Evolutionary conservation across 176 grass and related monocot species (phyloP).

Genomic region (Cenchrus americanus): DNA sequence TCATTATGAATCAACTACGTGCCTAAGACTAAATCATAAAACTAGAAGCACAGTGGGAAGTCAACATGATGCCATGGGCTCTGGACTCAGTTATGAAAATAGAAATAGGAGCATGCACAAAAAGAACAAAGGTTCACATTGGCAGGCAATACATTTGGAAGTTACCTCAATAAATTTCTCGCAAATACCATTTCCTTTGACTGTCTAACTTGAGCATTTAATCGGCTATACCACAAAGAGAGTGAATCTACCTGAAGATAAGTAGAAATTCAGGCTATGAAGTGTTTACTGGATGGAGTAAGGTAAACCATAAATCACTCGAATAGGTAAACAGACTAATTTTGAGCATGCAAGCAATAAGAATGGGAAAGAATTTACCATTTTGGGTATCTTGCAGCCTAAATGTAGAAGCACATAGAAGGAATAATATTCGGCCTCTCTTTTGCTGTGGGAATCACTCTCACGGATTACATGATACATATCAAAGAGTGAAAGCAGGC

Average conservation of each 20-base stretch:
- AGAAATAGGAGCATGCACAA: slow-evolving; percentile 17
- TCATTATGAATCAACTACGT: slow-evolving; percentile 5
- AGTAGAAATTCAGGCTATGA: slow-evolving; percentile 26
- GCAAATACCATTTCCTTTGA: slow-evolving; percentile 90
- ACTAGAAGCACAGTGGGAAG: background rate
- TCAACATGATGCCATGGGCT: slow-evolving; percentile 2
- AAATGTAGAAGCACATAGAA: slow-evolving; percentile 91
- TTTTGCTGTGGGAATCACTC: slow-evolving; percentile 45
- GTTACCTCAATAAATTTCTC: slow-evolving; percentile 81
- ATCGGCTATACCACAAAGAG: slow-evolving; percentile 82
- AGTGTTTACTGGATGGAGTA: slow-evolving; percentile 20
- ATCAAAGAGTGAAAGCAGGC: slow-evolving; percentile 73
- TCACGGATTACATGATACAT: slow-evolving; percentile 63
- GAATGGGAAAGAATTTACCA: slow-evolving; percentile 50
- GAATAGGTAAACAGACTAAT: slow-evolving; percentile 20
- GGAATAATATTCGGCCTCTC: slow-evolving; percentile 79
- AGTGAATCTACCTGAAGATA: slow-evolving; percentile 71
- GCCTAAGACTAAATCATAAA: slow-evolving; percentile 32
- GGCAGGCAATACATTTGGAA: slow-evolving; percentile 21
- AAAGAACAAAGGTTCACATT: slow-evolving; percentile 31
- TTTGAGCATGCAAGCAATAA: slow-evolving; percentile 13
- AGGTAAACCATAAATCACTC: background rate
- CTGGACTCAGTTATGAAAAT: background rate
- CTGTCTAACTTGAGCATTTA: slow-evolving; percentile 53
- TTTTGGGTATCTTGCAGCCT: slow-evolving; percentile 68